Base-by-base conservation (phyloP, 352 stramenopile genomes). In the Phytopythium kandeliae region DNA sequence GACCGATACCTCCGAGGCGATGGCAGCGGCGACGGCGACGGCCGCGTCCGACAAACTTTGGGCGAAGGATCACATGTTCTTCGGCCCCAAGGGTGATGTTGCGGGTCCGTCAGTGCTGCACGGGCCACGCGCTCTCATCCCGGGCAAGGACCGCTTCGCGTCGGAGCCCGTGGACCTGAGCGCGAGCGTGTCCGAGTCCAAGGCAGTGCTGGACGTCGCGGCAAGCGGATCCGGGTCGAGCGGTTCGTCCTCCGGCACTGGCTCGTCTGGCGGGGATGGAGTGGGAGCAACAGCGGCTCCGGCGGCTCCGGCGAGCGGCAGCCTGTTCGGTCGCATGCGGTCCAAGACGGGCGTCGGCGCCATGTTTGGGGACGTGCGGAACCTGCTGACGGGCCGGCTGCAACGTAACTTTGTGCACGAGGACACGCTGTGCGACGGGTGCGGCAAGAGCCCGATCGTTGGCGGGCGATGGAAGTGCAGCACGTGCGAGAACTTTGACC, bases 341-440 rank as follows among this genome's bases (percentile, higher is more conserved):
- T 65, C 60, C 6, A 78, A 81, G 48, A 69, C 74, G 2, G 66
- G 60, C 36, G 66, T 84, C 4, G 67, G 63, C 2, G 42, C 51
- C n/a, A 66, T 89, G 51, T 54, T 89, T 24, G 77, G 71, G 11
- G 74, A 84, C 43, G 74, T 88, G 17, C 86, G 84, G 58, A 86
- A 36, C 10, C 61, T 67, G 13, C 25, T 85, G 4, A 72, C 63
- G 25, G 65, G 61, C 35, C 71, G 71, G 8, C 79, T 76, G 34
- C 60, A 86, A 52, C 80, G 85, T 57, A 69, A 85, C 38, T 64
- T 85, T 36, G 69, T 93, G 21, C 74, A 93, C 60, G 74, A 86
- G 55, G 73, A 93, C 54, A 79, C 82, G 43, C 58, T 93, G 38
- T 93, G 82, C 48, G 75, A 89, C 51, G 79, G 82, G 25, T 93